These are phyloP conservation scores for Candida odintsovae DNA, from an alignment of 805 yeast species.

Conservation along the genomic window DNA sequence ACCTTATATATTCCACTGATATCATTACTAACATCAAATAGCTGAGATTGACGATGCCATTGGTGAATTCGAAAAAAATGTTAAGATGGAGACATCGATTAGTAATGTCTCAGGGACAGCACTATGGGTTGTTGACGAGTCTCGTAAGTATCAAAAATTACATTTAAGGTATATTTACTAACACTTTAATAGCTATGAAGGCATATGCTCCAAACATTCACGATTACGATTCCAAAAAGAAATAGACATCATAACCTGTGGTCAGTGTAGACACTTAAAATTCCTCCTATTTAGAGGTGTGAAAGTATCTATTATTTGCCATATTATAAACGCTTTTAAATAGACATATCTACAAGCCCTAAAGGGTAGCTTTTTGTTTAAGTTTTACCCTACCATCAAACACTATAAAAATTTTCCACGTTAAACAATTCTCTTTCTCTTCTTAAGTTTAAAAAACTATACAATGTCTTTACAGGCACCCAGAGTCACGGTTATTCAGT, in stretches of 20 bases:
- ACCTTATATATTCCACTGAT: too few species aligned
- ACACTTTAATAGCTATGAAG: constrained; percentile 31
- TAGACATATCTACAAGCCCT: too few species aligned
- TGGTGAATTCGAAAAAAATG: constrained; percentile 50
- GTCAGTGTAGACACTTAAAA: background rate
- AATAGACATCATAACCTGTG: constrained; percentile 1
- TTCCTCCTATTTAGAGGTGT: too few species aligned
- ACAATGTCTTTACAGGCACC: constrained; percentile 58
- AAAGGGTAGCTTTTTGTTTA: too few species aligned
- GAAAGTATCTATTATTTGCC: too few species aligned
- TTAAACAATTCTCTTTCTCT: background rate
- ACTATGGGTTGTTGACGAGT: constrained; percentile 54
- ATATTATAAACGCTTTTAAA: too few species aligned
- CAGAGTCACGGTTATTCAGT: constrained; percentile 46
- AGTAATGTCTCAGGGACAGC: constrained; percentile 48
- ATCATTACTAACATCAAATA: constrained; percentile 3
- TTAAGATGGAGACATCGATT: constrained; percentile 51
- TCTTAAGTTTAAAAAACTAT: constrained; percentile 1
- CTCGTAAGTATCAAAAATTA: constrained; percentile 17
- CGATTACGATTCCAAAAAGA: constrained; percentile 47
- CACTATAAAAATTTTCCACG: constrained; percentile 5
- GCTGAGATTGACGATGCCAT: constrained; percentile 47
- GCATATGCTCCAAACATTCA: constrained; percentile 50
- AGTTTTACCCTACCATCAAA: background rate
- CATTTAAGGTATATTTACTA: constrained; percentile 2